Evolutionary conservation across 2,329 filamentous ascomycete species (phyloP).

Genomic region (Penicillium psychrosexuale): DNA sequence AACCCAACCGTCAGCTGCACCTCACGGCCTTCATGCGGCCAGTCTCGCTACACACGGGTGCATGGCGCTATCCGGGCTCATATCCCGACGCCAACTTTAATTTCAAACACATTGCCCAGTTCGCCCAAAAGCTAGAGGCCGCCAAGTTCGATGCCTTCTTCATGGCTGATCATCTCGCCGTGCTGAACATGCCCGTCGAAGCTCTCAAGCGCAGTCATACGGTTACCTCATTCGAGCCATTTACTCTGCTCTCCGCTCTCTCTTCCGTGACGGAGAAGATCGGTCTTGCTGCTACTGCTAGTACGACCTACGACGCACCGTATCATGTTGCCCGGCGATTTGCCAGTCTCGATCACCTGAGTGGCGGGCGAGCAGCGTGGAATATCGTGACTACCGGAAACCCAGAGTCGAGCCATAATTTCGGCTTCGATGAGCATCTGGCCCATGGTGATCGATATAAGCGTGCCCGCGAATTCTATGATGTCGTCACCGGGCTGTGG

Average conservation of each 20-base stretch:
- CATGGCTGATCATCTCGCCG: constrained; percentile 55
- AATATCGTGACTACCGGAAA: constrained; percentile 56
- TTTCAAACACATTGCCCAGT: constrained; percentile 51
- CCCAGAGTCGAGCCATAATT: constrained; percentile 53
- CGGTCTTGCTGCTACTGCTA: constrained; percentile 52
- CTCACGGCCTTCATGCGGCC: constrained; percentile 60
- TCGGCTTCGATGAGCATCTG: constrained; percentile 51
- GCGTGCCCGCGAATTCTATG: constrained; percentile 53
- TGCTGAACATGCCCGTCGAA: constrained; percentile 57
- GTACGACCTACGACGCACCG: constrained; percentile 53
- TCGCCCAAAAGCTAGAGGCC: constrained; percentile 53
- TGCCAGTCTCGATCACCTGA: constrained; percentile 52
- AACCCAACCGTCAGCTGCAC: constrained; percentile 41
- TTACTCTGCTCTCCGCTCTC: constrained; percentile 52
- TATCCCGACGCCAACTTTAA: constrained; percentile 60
- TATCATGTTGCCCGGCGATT: constrained; percentile 55
- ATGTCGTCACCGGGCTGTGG: constrained; percentile 54
- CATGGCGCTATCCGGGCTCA: constrained; percentile 56
- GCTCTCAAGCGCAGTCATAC: constrained; percentile 58
- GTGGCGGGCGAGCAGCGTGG: constrained; percentile 51
- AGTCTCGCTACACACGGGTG: constrained; percentile 55
- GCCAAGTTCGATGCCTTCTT: constrained; percentile 58
- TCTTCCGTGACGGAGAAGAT: constrained; percentile 51
- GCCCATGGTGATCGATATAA: constrained; percentile 52
- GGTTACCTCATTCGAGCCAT: constrained; percentile 57